Base-by-base conservation (phyloP, 768 basidiomycete species). In the Kwoniella shandongensis region DNA sequence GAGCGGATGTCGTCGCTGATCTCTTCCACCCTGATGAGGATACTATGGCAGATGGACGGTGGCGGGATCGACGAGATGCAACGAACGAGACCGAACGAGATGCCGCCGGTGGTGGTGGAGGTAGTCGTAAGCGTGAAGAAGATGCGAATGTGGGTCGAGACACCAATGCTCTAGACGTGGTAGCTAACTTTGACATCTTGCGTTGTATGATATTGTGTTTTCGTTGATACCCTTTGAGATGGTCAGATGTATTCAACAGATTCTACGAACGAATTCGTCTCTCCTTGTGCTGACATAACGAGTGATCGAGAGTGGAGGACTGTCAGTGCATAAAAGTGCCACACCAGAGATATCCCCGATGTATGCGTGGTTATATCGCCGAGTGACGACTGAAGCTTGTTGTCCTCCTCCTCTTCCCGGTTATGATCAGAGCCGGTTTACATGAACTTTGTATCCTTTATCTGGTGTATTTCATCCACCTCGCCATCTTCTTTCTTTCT, bases 71-170 rank as follows among this genome's bases (percentile, higher is more conserved):
- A 29, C 10, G 20, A 1, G 46, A 48, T 45, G 26, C 29, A 45
- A 32, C 13, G 44, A 11, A 44, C 6, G 42, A 44, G 50, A 26
- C 17, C 8, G n/a, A 2, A 45, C 11, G 5, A 8, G 25, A 45
- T 1, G 46, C 10, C 11, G 41, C 11, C 3, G 44, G 45, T 20
- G 51, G 17, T 29, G 45, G 40, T 3, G 29, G 44, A 25, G 44
- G 5, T 29, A 22, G 51, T 41, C 20, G 6, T n/a, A 32, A 42
- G 38, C 55, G 52, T 3, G 62, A 59, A 4, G 57, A 59, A 35
- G 57, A 63, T 20, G 52, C 53, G 50, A 59, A 54, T 29, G 62
- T 51, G 1, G 59, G 46, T 51, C 59, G 47, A 4, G 59, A 61
- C 48, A 61, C 51, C 20, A 52, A 35, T 17, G 22, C 10, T 22